A percentile compares a stretch with the other conserved stretches of the same genome.
Conservation (phyloP, 352 stramenopile species). For the Phytophthora multivora region DNA sequence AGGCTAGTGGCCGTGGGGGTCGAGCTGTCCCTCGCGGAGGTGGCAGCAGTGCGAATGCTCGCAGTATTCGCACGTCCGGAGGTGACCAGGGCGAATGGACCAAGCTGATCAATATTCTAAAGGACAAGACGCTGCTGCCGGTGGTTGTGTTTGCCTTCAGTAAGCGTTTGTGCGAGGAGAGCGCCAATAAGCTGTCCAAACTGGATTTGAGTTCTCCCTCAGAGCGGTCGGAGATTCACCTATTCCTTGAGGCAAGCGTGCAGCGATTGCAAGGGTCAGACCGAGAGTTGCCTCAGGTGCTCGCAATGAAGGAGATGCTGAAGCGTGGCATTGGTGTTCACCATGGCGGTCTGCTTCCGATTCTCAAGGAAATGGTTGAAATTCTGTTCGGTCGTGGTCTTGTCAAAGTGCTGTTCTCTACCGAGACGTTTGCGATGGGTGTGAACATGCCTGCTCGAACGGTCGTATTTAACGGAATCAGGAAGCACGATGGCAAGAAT, state of each 20-base stretch:
- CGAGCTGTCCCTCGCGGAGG: conserved; percentile 33
- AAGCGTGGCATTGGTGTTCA: conserved; percentile 97
- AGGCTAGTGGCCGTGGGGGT: conserved; percentile 40
- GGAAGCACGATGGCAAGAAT: conserved; percentile 97
- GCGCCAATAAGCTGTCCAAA: conserved; percentile 74
- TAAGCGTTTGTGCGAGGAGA: conserved; percentile 86
- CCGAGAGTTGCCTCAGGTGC: conserved; percentile 97
- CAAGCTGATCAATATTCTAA: conserved; percentile 84
- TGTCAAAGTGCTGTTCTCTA: conserved; percentile 99
- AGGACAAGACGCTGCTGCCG: conserved; percentile 93
- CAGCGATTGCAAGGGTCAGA: conserved; percentile 93
- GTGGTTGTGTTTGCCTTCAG: conserved; percentile 96
- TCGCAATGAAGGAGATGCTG: conserved; percentile 97
- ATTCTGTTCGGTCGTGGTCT: conserved; percentile 97
- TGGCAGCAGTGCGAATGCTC: conserved; percentile 47
- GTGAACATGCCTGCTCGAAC: conserved; percentile 99
- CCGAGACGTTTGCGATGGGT: conserved; percentile 99
- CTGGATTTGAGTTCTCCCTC: conserved; percentile 73
- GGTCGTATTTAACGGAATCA: conserved; percentile 97
- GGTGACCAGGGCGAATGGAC: conserved; percentile 89
- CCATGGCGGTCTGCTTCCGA: conserved; percentile 96
- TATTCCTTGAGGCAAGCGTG: conserved; percentile 81
- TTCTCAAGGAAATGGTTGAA: conserved; percentile 99
- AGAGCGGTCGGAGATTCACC: conserved; percentile 83
- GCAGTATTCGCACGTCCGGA: conserved; percentile 60